These are phyloP conservation scores for Schizochytrium sp. DNA, from an alignment of 108 stramenopile genomes.

Conservation along the genomic window DNA sequence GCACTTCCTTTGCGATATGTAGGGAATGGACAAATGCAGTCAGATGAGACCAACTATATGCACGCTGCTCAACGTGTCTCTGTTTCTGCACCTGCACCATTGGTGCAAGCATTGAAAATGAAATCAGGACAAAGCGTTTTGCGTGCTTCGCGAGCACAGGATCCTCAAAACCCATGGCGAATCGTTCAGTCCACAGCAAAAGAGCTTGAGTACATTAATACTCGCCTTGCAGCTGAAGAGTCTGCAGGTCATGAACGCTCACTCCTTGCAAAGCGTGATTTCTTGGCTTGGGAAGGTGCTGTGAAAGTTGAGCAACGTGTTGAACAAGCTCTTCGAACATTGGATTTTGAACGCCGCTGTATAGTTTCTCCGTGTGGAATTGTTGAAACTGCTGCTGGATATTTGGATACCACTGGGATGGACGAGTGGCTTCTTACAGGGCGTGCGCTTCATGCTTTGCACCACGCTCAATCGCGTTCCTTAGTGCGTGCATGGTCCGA, in stretches of 20 bases:
- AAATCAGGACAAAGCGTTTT: background rate
- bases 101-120: slow-evolving; percentile 7
- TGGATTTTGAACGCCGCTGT: background rate
- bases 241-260: background rate
- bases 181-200: background rate
- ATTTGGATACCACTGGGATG: background rate
- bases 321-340: background rate
- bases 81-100: background rate
- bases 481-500: slow-evolving; percentile 23
- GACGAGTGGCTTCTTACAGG: background rate
- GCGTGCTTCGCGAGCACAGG: background rate
- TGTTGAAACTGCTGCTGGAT: background rate
- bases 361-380: background rate
- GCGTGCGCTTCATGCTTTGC: background rate
- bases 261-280: background rate
- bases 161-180: slow-evolving; percentile 46
- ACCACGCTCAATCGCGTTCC: slow-evolving; percentile 27
- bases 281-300: slow-evolving; percentile 13
- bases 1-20: slow-evolving; percentile 31
- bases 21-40: background rate
- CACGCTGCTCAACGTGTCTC: slow-evolving; percentile 46
- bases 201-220: slow-evolving; percentile 8
- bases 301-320: slow-evolving; percentile 1
- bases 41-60: slow-evolving; percentile 33
- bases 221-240: background rate